Evolutionary conservation across 1,284 basidiomycete species (phyloP), one percentile per base, ranked within the genome.

Genomic region (Volvariella surrecta): DNA sequence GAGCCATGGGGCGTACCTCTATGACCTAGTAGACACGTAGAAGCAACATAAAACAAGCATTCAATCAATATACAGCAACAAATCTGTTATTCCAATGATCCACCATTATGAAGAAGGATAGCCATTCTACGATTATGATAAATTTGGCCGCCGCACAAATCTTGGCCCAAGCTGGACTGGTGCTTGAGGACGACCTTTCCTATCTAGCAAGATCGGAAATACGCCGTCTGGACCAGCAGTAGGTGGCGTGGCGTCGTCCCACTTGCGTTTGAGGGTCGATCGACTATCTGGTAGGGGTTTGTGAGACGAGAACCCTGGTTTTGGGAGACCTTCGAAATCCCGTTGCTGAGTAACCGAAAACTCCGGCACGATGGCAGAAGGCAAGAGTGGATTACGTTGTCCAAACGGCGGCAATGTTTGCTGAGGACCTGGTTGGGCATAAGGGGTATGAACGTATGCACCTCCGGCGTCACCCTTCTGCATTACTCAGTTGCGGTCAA

Each of bases 241-340:
- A 15, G 50, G 24, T 38, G 52, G 54, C n/a, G 48, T 49, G 11
- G 24, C 6, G 46, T 63, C 63, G 45, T 56, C 58, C 32, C 54
- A 40, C 16, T 58, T 42, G 8, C 46, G 41, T 30, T 39, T 46
- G 15, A 49, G 50, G 21, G 48, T 43, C 16, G 28, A 37, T 11
- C 47, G 44, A 9, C 32, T 15, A 18, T 47, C 42, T 10, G 18
- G 11, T n/a, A 56, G 41, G 32, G 58, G 57, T 62, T 62, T 63
- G 19, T 57, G 54, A 1, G 64, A 63, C 17, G 49, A 50, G 45
- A 66, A 67, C 6, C 54, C 56, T 31, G 62, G 57, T 3, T 52
- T 50, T 16, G 64, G 62, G 50, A 67, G 56, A 21, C 54, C 63
- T 40, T 59, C 55, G 22, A 58, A 57, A 37, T 55, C 52, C 10